These are phyloP conservation scores for Globisporangium solare DNA, from an alignment of 352 stramenopile species.

Conservation along the genomic window DNA sequence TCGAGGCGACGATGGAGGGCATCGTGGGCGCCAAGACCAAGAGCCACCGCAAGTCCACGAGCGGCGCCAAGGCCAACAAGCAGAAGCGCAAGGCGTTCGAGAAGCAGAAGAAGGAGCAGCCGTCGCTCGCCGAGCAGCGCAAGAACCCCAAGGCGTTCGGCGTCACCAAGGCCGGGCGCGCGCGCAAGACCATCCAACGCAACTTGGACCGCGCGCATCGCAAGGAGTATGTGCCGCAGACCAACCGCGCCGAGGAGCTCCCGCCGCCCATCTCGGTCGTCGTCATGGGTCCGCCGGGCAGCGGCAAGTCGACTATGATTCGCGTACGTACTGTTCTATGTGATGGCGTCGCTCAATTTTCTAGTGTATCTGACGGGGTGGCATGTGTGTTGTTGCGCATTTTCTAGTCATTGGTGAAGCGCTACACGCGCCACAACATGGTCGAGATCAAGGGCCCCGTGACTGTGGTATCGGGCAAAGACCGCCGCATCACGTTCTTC, in stretches of 20 bases:
- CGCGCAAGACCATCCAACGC: constrained; percentile 95
- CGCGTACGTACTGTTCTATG: constrained; percentile 30
- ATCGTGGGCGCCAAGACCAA: constrained; percentile 42
- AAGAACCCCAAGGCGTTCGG: constrained; percentile 97
- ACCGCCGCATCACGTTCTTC: constrained; percentile 97
- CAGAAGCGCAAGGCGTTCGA: constrained; percentile 92
- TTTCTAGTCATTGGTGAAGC: constrained; percentile 93
- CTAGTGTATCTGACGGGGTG: neutral
- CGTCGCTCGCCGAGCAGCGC: constrained; percentile 85
- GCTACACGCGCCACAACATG: constrained; percentile 99
- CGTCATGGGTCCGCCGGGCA: constrained; percentile 96
- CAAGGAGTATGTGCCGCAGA: constrained; percentile 95
- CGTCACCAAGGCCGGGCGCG: constrained; percentile 94
- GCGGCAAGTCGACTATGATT: constrained; percentile 99
- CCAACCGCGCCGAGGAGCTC: constrained; percentile 78
- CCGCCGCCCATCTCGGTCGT: constrained; percentile 94
- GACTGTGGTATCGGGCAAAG: constrained; percentile 98
- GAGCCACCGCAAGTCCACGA: constrained; percentile 80
- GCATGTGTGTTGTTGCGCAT: constrained; percentile 1
- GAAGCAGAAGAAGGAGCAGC: constrained; percentile 80
- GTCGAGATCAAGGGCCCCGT: constrained; percentile 96
- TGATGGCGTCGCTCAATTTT: neutral
- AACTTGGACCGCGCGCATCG: constrained; percentile 97
- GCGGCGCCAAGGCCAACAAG: constrained; percentile 92
- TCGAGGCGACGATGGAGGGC: constrained; percentile 16